phyloP scores from a whole-genome alignment of 2,329 filamentous ascomycete species.

The Rutstroemia sp. region DNA sequence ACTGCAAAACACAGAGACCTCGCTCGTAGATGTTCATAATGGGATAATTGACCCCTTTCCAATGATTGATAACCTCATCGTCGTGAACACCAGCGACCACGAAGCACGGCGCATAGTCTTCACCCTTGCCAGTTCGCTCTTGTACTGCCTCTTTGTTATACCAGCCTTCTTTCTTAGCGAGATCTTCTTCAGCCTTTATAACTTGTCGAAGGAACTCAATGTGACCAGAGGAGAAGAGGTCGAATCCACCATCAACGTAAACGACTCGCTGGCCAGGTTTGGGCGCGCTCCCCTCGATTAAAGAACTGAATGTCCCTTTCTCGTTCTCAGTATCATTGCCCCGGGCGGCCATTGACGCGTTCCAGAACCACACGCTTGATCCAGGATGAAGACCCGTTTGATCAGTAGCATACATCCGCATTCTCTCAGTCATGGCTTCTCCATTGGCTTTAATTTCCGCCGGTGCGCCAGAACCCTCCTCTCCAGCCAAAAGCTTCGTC shows the following conservation, averaged over 20 bases:
- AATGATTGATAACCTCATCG: conserved; percentile 88
- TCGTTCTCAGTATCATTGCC: conserved; percentile 42
- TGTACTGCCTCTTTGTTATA: conserved; percentile 56
- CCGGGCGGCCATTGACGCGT: conserved; percentile 36
- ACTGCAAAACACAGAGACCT: conserved; percentile 90
- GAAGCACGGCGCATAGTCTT: conserved; percentile 75
- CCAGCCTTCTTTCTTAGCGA: conserved; percentile 65
- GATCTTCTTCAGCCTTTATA: conserved; percentile 61
- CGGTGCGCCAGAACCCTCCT: conserved; percentile 63
- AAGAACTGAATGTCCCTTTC: conserved; percentile 54
- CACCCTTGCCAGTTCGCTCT: conserved; percentile 54
- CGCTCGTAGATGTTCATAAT: conserved; percentile 99
- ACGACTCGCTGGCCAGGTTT: conserved; percentile 75
- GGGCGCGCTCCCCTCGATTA: conserved; percentile 66
- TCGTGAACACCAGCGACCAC: conserved; percentile 93
- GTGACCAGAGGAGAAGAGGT: conserved; percentile 93
- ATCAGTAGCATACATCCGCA: conserved; percentile 82
- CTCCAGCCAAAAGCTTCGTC: conserved; percentile 57
- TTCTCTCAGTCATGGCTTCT: conserved; percentile 64
- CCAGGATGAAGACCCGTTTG: conserved; percentile 71
- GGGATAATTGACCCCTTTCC: conserved; percentile 96
- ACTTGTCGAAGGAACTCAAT: conserved; percentile 89
- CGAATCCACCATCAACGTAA: conserved; percentile 95
- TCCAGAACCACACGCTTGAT: conserved; percentile 81
- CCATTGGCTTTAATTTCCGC: conserved; percentile 60